Evolutionary conservation across 73 alveolate species (phyloP).

Genomic region (Tetrahymena borealis): DNA sequence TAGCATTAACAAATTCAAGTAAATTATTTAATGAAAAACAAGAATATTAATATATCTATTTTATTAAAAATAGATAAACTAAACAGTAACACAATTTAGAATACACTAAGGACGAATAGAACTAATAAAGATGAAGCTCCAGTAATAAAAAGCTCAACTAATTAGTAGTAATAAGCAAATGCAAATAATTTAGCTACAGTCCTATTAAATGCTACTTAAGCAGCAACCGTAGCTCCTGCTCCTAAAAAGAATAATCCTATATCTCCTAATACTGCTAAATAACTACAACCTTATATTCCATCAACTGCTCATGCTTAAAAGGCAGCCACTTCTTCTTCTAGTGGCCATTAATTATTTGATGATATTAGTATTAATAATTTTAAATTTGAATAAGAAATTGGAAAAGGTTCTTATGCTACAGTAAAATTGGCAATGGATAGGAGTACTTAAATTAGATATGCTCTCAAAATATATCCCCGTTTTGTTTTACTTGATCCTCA

Average conservation of each 20-base stretch:
- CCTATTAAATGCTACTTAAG: background rate
- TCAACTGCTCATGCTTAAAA: background rate
- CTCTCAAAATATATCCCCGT: slow-evolving; percentile 84
- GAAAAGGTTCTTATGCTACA: slow-evolving; percentile 89
- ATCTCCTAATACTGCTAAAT: background rate
- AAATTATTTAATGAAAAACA: background rate
- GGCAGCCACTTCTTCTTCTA: background rate
- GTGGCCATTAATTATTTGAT: background rate
- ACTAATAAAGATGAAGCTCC: background rate
- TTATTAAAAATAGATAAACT: background rate
- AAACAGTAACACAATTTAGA: background rate
- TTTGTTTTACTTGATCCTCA: slow-evolving; percentile 67
- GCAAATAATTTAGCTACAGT: background rate
- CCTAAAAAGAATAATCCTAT: background rate
- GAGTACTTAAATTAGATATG: slow-evolving; percentile 59
- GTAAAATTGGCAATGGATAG: slow-evolving; percentile 68
- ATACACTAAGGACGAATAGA: background rate
- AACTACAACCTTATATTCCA: background rate
- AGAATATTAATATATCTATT: background rate
- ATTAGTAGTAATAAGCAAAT: background rate
- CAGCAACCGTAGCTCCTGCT: background rate
- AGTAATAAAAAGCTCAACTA: background rate
- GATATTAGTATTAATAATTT: slow-evolving; percentile 14
- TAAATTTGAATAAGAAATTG: slow-evolving; percentile 50
- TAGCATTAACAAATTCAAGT: background rate